Evolutionary conservation across 768 basidiomycete genomes (phyloP), one percentile per base, ranked within the genome.

Genomic region (Sarcodon sp.): DNA sequence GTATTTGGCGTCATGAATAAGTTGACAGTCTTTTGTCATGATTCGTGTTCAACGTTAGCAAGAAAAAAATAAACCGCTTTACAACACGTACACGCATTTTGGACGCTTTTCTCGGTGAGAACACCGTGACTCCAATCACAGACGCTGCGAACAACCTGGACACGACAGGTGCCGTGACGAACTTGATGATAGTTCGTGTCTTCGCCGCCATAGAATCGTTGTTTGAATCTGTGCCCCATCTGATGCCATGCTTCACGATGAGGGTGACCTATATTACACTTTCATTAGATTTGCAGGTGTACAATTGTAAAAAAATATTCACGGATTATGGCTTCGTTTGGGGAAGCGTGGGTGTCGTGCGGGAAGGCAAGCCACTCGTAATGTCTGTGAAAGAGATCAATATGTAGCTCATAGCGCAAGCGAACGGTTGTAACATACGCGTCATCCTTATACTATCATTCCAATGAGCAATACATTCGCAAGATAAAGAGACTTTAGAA

Each of bases 61-160:
- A 33, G 15, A 18, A 32, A 33, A n/a, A 35, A 39, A 1, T 9
- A 33, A 35, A 3, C 7, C 34, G 32, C 15, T 7, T 11, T 32
- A 43, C 33, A 44, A 6, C 2, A 76, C 84, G 61, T 57, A 88
- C 87, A 91, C 43, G 94, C 93, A 55, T 90, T 85, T 65, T 96
- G 93, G 51, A 98, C 90, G 62, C 87, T 91, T 50, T 79, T 76
- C 63, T 97, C 94, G 3, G 77, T 83, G 53, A 93, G 69, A 34
- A 92, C 86, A 2, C 93, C 94, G 56, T 91, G 88, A 57, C 83
- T 87, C 94, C 94, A 99, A 64, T 97, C 94, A 1, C 73, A 80
- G 16, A 92, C 86, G 51, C 85, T 88, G 47, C 94, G 76, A 38
- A 89, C 73, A 12, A 76, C 89, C 68, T 97, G 90, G 13, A 90